A percentile compares a stretch with the other conserved stretches of the same genome.
Conservation (phyloP, 345 rosid species). For the Acer yangbiense region DNA sequence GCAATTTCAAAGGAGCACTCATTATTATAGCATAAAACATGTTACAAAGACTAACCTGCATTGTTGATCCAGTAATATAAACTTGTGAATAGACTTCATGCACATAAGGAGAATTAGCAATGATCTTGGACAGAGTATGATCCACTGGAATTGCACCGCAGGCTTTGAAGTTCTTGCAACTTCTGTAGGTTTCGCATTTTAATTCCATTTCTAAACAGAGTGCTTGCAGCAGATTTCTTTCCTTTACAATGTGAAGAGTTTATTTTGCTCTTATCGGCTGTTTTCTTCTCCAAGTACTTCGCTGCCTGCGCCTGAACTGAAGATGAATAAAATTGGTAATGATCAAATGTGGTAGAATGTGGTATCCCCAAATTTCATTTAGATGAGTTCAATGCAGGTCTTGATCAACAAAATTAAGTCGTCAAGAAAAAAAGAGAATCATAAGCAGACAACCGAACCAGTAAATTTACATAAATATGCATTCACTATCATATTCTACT, state of each 20-base stretch:
- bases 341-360: neutral
- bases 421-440: neutral
- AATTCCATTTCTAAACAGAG: slow-evolving; percentile 64
- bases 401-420: neutral
- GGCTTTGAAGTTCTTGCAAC: slow-evolving; percentile 37
- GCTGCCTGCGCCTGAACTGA: slow-evolving; percentile 74
- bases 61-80: neutral
- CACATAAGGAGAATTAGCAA: neutral
- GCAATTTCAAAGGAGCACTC: neutral
- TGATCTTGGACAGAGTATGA: slow-evolving; percentile 8
- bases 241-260: slow-evolving; percentile 25
- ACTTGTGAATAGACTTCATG: neutral
- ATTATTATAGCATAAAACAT: neutral
- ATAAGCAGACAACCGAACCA: neutral
- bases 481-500: neutral
- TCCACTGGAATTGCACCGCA: slow-evolving; percentile 14
- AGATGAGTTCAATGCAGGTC: neutral
- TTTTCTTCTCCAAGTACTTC: slow-evolving; percentile 60
- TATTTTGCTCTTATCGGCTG: slow-evolving; percentile 34
- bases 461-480: neutral
- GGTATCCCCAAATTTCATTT: neutral
- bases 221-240: slow-evolving; percentile 42
- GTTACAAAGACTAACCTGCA: neutral
- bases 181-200: slow-evolving; percentile 56
- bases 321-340: slow-evolving; percentile 11